Base-by-base conservation (phyloP, 768 basidiomycete species). In the Candolleomyces aberdarensis region DNA sequence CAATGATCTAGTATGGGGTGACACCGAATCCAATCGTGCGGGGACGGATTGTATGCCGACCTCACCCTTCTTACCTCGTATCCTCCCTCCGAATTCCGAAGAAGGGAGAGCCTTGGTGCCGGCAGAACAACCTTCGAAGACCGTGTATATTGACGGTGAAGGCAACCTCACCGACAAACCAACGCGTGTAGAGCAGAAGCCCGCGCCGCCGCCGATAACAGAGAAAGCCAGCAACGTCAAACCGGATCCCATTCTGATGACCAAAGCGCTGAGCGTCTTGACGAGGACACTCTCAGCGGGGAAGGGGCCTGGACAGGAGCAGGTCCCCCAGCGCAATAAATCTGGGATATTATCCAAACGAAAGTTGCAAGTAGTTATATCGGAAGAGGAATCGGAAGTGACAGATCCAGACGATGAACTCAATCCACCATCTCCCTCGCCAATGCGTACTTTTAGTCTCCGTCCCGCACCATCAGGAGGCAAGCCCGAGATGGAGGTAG, bases 31-130 rank as follows among this genome's bases (percentile, higher is more conserved):
- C n/a, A 15, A 19, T n/a, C 48, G 20, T 17, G 47, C 17, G 8
- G 29, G 14, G 26, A 22, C 26, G 11, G 46, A 40, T 19, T n/a
- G 26, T n/a, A 9, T 17, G 17, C 44, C 44, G 20, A 41, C 54
- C 9, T 61, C 60, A 3, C 60, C 56, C 5, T 48, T 56, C 8
- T 15, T 61, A 17, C 36, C 32, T 19, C 10, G 47, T 3, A 61
- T 61, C 49, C 51, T 61, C 32, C 60, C 60, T 20, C 60, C 60
- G 20, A 56, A 48, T 13, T 57, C 55, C 22, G 60, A 44, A 19
- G 60, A 61, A 41, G 48, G 41, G 17, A n/a, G 26, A 14, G 32
- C 20, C 7, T 20, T 32, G 31, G 11, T 46, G 31, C 47, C 31
- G 6, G 36, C 13, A 3, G 40, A 19, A 19, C 40, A 49, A 31